phyloP scores from a whole-genome alignment of 495 filamentous ascomycete species.

The Neurospora sp. region DNA sequence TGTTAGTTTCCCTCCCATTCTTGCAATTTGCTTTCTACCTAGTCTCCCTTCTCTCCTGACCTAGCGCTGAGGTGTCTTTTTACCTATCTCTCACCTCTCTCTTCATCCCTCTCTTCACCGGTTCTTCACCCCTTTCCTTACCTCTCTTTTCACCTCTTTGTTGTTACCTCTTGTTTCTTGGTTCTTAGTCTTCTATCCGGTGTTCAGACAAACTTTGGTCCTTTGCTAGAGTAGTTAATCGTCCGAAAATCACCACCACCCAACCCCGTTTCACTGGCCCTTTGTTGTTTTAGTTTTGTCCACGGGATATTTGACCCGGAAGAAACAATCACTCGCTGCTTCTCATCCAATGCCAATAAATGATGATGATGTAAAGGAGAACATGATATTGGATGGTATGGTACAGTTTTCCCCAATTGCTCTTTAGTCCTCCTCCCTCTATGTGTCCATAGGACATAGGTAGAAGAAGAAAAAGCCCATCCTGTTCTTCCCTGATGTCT shows the following conservation, averaged over 20 bases:
- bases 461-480: neutral
- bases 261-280: neutral
- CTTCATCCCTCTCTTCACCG: neutral
- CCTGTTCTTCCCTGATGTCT: neutral
- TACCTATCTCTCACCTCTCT: neutral
- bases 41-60: neutral
- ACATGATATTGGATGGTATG: neutral
- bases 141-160: neutral
- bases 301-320: neutral
- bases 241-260: neutral
- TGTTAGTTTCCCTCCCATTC: neutral
- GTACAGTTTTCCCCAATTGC: neutral
- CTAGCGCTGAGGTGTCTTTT: neutral
- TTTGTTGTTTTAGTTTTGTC: no score
- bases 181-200: neutral
- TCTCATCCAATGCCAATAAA: neutral
- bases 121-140: neutral
- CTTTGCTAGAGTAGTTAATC: neutral
- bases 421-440: neutral
- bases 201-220: neutral
- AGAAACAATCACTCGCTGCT: no score
- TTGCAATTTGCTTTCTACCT: neutral
- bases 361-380: neutral
- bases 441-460: neutral
- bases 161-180: no score